Evolutionary conservation across 2,329 filamentous ascomycete species (phyloP), one percentile per base, ranked within the genome.

Genomic region (Pseudogymnoascus sp.): DNA sequence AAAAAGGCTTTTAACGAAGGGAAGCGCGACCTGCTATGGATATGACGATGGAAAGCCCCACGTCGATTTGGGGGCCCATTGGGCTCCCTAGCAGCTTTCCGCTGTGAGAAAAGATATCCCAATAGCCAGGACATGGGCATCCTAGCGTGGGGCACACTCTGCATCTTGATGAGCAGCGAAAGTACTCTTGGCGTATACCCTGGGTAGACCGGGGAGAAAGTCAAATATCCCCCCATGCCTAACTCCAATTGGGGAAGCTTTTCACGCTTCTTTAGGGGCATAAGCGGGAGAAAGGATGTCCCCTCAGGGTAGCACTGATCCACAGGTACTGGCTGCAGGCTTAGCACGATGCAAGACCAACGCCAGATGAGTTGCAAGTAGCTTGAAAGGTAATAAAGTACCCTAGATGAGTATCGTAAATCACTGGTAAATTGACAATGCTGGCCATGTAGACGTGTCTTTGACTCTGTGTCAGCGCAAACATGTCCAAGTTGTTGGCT

Each of bases 1-100:
- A 38, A 58, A 57, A 37, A 38, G 33, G 18, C 2, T 58, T 58
- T 37, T 18, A 18, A 58, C 12, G 33, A 33, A 12, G 25, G n/a
- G 28, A 33, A 53, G 47, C 47, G 47, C 43, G 47, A 53, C 25
- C 18, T 53, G 8, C 25, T 18, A n/a, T 53, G n/a, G 25, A 53
- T 53, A 33, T 53, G 47, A 53, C 43, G 43, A 18, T 53, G n/a
- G 43, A 53, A 53, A 33, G 47, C 47, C 47, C 47, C 47, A 53
- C 47, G 47, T 9, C 28, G 3, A 33, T 6, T 53, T 53, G n/a
- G 47, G 43, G 28, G 43, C 9, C 28, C n/a, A 53, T 53, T 53
- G 47, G 47, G 47, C 47, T 33, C 47, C 47, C 9, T 33, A 33
- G 28, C 28, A 14, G 25, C 30, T 15, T 14, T 30, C 43, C 20